Evolutionary conservation across 768 basidiomycete genomes (phyloP).

Genomic region (Termitomyces titanicus): DNA sequence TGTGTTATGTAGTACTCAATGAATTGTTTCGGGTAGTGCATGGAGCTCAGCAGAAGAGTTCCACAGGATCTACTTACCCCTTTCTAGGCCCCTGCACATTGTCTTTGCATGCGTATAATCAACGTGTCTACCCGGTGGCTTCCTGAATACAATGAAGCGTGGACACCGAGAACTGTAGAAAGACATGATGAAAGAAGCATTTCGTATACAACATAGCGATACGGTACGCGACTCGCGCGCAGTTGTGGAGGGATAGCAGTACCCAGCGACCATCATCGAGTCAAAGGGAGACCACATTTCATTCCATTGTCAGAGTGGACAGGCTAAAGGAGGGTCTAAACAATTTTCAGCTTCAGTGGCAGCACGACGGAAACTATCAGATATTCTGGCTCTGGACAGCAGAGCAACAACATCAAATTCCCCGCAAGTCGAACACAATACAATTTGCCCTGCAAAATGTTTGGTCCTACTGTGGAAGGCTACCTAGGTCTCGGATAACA

Average conservation of each 20-base stretch:
- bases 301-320: conserved; percentile 14
- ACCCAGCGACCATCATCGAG: conserved; percentile 10
- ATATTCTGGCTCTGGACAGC: neutral
- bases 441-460: neutral
- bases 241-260: conserved; percentile 15
- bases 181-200: no score
- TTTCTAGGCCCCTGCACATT: no score
- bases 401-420: neutral
- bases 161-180: no score
- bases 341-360: neutral
- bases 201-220: no score
- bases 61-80: no score
- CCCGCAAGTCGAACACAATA: neutral
- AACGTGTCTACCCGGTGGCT: no score
- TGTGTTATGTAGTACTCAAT: no score
- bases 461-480: neutral
- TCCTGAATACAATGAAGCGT: no score
- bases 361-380: neutral
- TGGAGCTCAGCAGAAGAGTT: no score
- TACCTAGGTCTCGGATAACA: conserved; percentile 17
- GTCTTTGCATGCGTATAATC: no score
- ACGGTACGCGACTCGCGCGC: no score
- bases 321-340: neutral
- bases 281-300: conserved; percentile 16
- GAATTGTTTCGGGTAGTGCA: no score